Base-by-base conservation (phyloP, 2,329 filamentous ascomycete genomes). In the Lecanicillium sp. region DNA sequence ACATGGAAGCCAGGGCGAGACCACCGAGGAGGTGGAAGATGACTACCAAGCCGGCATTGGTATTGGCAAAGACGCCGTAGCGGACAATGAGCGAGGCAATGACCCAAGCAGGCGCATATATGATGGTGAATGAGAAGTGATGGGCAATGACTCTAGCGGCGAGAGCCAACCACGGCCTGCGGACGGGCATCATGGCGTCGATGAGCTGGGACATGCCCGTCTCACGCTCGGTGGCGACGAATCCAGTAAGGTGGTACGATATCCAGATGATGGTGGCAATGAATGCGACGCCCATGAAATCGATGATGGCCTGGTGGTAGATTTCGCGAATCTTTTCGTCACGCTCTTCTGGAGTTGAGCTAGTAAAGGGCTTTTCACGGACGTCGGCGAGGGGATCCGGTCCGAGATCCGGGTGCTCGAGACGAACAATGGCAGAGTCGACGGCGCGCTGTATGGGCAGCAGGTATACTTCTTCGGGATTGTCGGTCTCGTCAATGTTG, bases 131-230 rank as follows among this genome's bases (percentile, higher is more conserved):
- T 1, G 87, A 78, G 18, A 92, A 56, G 54, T 94, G 86, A 44
- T 88, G 81, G 0, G 88, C 80, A 8, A 89, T 54, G 12, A 94
- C 70, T n/a, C 89, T 74, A 2, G 83, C 81, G 16, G 78, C 75
- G 60, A 90, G 85, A 9, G 83, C 79, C 51, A 86, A 71, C 85
- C 86, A 94, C 31, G 75, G 67, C 35, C 71, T 71, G 39, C 72
- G 71, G 40, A 85, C 85, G 1, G 85, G 83, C 70, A 92, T 89
- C 86, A 94, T 95, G 39, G 86, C 83, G 59, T 95, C 89, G 31
- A 95, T 78, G 19, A 95, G 68, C 45, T 88, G 85, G 4, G 85
- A 85, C 74, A 95, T 92, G 42, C 88, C 89, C 13, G 79, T 69
- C 63, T 95, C 89, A 40, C 89, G 71, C 61, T 95, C 89, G 2